These are phyloP conservation scores for Enteropsectra breve DNA, from an alignment of 371 early-diverging fungal species.

Conservation along the genomic window DNA sequence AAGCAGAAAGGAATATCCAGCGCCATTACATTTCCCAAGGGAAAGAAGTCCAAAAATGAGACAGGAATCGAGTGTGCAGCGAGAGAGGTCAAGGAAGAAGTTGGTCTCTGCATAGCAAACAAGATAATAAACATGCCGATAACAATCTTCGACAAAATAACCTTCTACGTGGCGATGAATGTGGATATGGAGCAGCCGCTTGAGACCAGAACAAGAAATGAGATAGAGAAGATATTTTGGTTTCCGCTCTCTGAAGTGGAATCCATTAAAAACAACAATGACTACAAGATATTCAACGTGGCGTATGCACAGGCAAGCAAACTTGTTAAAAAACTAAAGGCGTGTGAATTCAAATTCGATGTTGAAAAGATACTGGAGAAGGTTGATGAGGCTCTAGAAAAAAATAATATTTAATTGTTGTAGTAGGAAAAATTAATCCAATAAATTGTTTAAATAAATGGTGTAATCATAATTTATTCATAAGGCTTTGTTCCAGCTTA, in stretches of 20 bases:
- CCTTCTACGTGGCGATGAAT: constrained; percentile 76
- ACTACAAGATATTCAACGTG: constrained; percentile 14
- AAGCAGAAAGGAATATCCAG: constrained; percentile 74
- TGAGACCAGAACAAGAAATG: constrained; percentile 77
- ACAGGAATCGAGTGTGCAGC: constrained; percentile 76
- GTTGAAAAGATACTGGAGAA: neutral
- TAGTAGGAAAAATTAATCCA: neutral
- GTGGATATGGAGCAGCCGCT: constrained; percentile 75
- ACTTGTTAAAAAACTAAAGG: neutral
- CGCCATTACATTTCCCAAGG: constrained; percentile 91
- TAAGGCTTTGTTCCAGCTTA: neutral
- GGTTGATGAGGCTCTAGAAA: constrained; percentile 6
- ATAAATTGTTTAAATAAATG: neutral
- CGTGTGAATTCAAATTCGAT: constrained; percentile 16
- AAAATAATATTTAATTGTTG: neutral
- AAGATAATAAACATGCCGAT: constrained; percentile 60
- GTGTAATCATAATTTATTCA: neutral
- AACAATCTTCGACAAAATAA: constrained; percentile 65
- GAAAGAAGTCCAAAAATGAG: constrained; percentile 94
- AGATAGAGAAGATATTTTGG: constrained; percentile 66
- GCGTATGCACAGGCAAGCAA: constrained; percentile 2
- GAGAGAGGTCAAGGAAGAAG: constrained; percentile 86
- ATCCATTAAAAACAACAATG: constrained; percentile 3
- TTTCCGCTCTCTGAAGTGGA: constrained; percentile 22
- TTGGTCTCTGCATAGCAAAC: constrained; percentile 76